phyloP scores from a whole-genome alignment of 345 rosid genomes.

The Raphanus sativus region DNA sequence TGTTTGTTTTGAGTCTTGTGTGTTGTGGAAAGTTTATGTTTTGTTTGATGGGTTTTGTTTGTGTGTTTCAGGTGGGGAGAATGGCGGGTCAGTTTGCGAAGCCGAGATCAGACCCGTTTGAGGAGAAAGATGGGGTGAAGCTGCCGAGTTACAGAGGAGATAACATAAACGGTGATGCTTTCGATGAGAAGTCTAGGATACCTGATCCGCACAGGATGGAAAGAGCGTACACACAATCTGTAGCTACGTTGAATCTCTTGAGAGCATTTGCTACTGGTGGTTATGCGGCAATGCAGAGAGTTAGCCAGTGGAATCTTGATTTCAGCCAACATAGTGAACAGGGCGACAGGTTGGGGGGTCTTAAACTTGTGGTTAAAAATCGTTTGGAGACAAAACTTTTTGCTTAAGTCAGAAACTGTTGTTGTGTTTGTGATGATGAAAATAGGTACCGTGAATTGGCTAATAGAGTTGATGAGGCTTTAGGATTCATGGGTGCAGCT shows the following conservation, averaged over 20 bases:
- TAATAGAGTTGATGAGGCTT: conserved; percentile 63
- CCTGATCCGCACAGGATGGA: conserved; percentile 69
- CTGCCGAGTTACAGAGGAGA: conserved; percentile 71
- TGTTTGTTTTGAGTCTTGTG: not conserved
- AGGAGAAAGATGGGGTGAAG: conserved; percentile 58
- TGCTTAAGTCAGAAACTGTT: not conserved
- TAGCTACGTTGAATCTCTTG: conserved; percentile 60
- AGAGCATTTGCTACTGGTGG: conserved; percentile 74
- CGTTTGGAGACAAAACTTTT: not conserved
- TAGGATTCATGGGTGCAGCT: conserved; percentile 75
- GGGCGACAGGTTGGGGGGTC: conserved; percentile 56
- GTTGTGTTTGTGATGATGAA: conserved; percentile 12
- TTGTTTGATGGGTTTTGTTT: not conserved
- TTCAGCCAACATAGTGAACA: conserved; percentile 60
- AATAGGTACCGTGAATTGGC: conserved; percentile 61
- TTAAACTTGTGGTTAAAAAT: not conserved
- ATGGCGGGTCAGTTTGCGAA: conserved; percentile 79
- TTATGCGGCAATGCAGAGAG: conserved; percentile 75
- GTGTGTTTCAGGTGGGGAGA: conserved; percentile 52
- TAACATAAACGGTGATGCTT: conserved; percentile 62
- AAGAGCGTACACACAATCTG: conserved; percentile 65
- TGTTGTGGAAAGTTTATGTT: not conserved
- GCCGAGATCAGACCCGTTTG: conserved; percentile 61
- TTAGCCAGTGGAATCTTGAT: conserved; percentile 69
- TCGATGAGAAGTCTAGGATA: conserved; percentile 60